phyloP scores from a whole-genome alignment of 371 early-diverging fungal genomes.

The Cokeromyces recurvatus region DNA sequence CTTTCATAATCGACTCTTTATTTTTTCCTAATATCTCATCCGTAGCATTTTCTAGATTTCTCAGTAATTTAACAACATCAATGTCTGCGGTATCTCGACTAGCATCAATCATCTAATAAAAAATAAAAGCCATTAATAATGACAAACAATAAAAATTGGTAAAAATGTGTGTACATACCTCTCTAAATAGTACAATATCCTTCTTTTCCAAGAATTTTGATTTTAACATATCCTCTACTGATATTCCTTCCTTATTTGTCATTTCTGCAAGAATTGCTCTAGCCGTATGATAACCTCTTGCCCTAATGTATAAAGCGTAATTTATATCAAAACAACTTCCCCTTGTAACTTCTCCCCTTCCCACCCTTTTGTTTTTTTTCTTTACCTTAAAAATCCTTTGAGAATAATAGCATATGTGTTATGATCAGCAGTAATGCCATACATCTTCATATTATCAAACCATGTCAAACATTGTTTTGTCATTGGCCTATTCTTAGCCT shows the following conservation, averaged over 20 bases:
- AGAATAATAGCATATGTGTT: constrained; percentile 76
- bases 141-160: too few relatives aligned
- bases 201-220: constrained; percentile 40
- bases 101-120: constrained; percentile 23
- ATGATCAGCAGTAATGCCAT: constrained; percentile 54
- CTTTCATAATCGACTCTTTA: constrained; percentile 14
- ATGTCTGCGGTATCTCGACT: constrained; percentile 15
- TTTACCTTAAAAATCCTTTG: constrained; percentile 64
- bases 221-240: constrained; percentile 35
- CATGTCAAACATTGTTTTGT: constrained; percentile 67
- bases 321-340: too few relatives aligned
- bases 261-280: constrained; percentile 65
- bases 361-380: too few relatives aligned
- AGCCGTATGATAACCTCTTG: constrained; percentile 54
- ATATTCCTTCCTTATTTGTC: constrained; percentile 37
- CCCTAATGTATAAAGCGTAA: constrained; percentile 24
- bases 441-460: constrained; percentile 60
- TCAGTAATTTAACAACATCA: constrained; percentile 24
- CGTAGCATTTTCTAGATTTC: constrained; percentile 26
- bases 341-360: too few relatives aligned
- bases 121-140: neutral
- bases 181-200: constrained; percentile 41
- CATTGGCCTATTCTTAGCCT: constrained; percentile 34
- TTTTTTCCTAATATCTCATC: constrained; percentile 20
- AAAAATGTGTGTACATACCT: constrained; percentile 21